A percentile compares a stretch with the other conserved stretches of the same genome.
Conservation (phyloP, 208 protist genomes). For the Leishmania aethiopica region DNA sequence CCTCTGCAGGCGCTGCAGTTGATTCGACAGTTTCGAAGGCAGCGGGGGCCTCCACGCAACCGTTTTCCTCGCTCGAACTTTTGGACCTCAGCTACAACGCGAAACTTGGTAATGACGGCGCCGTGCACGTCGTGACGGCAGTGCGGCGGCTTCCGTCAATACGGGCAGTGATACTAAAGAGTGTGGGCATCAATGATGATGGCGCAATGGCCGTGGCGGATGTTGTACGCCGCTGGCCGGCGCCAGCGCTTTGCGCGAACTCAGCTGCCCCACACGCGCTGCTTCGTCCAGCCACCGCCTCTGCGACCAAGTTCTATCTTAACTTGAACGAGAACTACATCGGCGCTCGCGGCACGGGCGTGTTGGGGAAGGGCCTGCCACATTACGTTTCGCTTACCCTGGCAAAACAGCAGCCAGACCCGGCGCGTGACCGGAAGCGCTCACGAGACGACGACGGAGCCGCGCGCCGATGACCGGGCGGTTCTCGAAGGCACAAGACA, state of each 20-base stretch:
- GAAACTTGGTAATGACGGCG: slow-evolving; percentile 68
- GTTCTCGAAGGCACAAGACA: background rate
- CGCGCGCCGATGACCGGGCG: background rate
- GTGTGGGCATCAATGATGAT: slow-evolving; percentile 67
- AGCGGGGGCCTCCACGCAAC: background rate
- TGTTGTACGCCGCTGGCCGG: slow-evolving; percentile 51
- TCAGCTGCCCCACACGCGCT: background rate
- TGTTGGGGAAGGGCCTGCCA: slow-evolving; percentile 70
- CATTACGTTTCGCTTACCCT: slow-evolving; percentile 71
- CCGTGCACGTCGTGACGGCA: slow-evolving; percentile 47
- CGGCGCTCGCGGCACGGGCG: slow-evolving; percentile 52
- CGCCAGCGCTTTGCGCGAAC: slow-evolving; percentile 14
- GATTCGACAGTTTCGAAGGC: background rate
- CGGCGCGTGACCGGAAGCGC: slow-evolving; percentile 9
- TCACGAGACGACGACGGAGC: slow-evolving; percentile 4
- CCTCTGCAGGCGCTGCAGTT: background rate
- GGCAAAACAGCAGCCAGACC: slow-evolving; percentile 48
- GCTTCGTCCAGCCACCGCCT: slow-evolving; percentile 17
- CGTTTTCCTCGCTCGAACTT: slow-evolving; percentile 52
- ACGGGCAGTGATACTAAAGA: slow-evolving; percentile 69
- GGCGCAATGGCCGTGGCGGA: slow-evolving; percentile 48
- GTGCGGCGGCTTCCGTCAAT: slow-evolving; percentile 46
- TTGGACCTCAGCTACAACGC: slow-evolving; percentile 90
- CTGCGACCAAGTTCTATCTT: slow-evolving; percentile 62
- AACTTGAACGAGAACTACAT: slow-evolving; percentile 89